Evolutionary conservation across 1,284 basidiomycete species (phyloP), one percentile per base, ranked within the genome.

Genomic region (Takashimella tepidaria): DNA sequence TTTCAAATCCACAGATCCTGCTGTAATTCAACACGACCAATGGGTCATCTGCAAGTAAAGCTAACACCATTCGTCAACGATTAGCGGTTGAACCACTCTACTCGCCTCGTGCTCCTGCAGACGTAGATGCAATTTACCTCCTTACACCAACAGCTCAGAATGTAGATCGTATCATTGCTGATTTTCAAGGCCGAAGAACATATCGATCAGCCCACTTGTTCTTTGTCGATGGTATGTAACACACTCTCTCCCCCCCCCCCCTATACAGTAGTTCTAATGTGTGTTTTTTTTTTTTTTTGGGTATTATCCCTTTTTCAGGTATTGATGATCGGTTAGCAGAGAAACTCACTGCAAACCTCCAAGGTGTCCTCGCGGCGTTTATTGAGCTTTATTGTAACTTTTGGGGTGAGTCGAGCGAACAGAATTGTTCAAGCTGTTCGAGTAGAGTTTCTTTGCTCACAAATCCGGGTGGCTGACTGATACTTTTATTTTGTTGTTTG

Each of bases 61-160:
- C 12, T 26, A 25, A 48, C 24, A 16, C 42, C 11, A 45, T 21
- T 4, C 11, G n/a, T n/a, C 10, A 27, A 13, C 13, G 25, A 24
- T 0, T 61, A 79, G 78, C 77, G 51, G 69, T 79, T 52, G 79
- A 79, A 56, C 62, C 75, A 10, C 72, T 80, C 41, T 74, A 78
- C 48, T 74, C 75, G 3, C 66, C 75, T 45, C 75, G 92, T 61
- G 20, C n/a, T 19, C 47, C 46, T 13, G 45, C 31, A 43, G 5
- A 41, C 3, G 56, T 55, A 37, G 59, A 96, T 74, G 92, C 89
- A 22, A 79, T 98, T 66, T 98, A 98, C 76, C 78, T 98, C 58
- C 80, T 98, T 57, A 95, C 93, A 80, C 89, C 96, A 12, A 98
- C 96, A 1, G 84, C 84, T 3, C 88, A 92, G 77, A 98, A 98